Evolutionary conservation across 768 basidiomycete genomes (phyloP).

Genomic region (Strobilomyces confusus): DNA sequence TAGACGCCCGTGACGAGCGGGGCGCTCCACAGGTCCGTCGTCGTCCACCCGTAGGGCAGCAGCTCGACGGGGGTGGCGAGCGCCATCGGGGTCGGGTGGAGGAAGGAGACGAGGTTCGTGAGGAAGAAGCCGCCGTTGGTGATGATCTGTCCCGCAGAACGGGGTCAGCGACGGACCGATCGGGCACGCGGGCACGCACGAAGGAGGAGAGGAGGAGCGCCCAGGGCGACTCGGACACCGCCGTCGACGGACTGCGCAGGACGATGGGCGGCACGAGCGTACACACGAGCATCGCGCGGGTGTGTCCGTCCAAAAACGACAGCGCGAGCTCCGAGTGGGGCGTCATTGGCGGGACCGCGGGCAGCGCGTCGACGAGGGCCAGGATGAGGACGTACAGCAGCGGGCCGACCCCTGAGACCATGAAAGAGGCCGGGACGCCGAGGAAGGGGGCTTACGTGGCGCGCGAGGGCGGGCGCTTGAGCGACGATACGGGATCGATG

Average conservation of each 20-base stretch:
- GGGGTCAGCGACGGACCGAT: background rate
- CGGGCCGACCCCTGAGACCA: conserved; percentile 66
- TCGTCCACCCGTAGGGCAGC: conserved; percentile 79
- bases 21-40: conserved; percentile 82
- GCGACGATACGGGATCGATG: background rate
- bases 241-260: conserved; percentile 43
- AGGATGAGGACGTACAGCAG: conserved; percentile 59
- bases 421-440: conserved; percentile 70
- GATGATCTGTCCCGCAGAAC: conserved; percentile 47
- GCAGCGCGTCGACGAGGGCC: conserved; percentile 58
- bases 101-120: conserved; percentile 67
- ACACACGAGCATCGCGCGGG: conserved; percentile 75
- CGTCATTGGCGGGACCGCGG: conserved; percentile 42
- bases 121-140: conserved; percentile 84
- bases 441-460: conserved; percentile 51
- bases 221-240: conserved; percentile 67
- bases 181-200: conserved; percentile 37
- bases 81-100: conserved; percentile 64
- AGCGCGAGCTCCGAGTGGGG: conserved; percentile 66
- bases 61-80: conserved; percentile 80
- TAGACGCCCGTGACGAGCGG: conserved; percentile 74
- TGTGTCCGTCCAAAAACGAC: conserved; percentile 71
- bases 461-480: background rate
- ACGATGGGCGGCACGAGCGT: conserved; percentile 71
- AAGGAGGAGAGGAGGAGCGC: conserved; percentile 70